phyloP scores from a whole-genome alignment of 805 yeast species.

The Hanseniaspora nectarophila region DNA sequence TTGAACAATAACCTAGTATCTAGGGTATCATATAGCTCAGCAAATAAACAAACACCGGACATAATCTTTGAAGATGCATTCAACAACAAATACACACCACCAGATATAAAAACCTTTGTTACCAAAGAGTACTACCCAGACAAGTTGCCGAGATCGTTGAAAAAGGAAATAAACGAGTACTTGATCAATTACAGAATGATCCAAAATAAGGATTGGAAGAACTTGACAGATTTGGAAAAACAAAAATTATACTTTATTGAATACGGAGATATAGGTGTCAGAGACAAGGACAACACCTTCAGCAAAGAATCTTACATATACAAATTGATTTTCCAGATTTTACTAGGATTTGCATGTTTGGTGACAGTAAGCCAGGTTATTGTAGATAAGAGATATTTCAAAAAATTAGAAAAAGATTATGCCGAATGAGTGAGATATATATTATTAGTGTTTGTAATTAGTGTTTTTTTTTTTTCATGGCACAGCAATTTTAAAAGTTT shows the following conservation, averaged over 20 bases:
- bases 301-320: slow-evolving; percentile 16
- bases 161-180: slow-evolving; percentile 31
- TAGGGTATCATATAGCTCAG: background rate
- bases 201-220: slow-evolving; percentile 25
- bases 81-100: slow-evolving; percentile 22
- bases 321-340: slow-evolving; percentile 21
- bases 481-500: slow-evolving; percentile 29
- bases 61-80: background rate
- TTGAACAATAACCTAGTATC: background rate
- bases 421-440: background rate
- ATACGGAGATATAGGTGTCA: slow-evolving; percentile 33
- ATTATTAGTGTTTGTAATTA: too few relatives aligned
- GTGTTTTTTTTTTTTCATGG: too few relatives aligned
- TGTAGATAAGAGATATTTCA: slow-evolving; percentile 18
- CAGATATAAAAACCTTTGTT: slow-evolving; percentile 25
- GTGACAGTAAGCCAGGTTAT: slow-evolving; percentile 19
- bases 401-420: slow-evolving; percentile 10
- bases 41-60: background rate
- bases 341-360: slow-evolving; percentile 20
- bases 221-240: slow-evolving; percentile 24
- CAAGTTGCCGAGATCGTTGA: slow-evolving; percentile 23
- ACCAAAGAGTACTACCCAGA: slow-evolving; percentile 26
- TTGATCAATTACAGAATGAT: slow-evolving; percentile 25
- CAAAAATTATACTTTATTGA: slow-evolving; percentile 28
- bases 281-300: slow-evolving; percentile 19